Conservation (phyloP, 2,329 filamentous ascomycete species). For the Fusarium sp. region DNA sequence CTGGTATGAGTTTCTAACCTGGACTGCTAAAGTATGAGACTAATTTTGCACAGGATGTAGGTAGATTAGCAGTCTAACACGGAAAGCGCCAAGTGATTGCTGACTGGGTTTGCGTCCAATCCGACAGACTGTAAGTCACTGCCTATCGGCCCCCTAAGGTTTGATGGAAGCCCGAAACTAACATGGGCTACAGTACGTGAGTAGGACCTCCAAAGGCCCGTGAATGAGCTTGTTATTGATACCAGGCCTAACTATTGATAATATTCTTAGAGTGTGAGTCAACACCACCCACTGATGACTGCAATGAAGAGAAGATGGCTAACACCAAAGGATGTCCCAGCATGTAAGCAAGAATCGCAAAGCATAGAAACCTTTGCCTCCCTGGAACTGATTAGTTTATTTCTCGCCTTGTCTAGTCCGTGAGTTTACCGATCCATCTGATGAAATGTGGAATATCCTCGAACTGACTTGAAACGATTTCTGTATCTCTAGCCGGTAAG, state of each 20-base stretch:
- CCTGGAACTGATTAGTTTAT: neutral
- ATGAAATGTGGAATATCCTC: too few species aligned
- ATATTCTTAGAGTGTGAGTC: slow-evolving; percentile 3
- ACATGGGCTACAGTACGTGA: slow-evolving; percentile 11
- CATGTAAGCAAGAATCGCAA: neutral
- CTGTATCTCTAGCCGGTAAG: neutral
- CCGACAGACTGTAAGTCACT: slow-evolving; percentile 21
- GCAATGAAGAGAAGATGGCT: neutral
- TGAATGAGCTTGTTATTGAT: neutral
- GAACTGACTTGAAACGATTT: neutral
- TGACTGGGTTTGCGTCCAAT: neutral
- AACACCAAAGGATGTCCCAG: neutral
- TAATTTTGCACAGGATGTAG: slow-evolving; percentile 14
- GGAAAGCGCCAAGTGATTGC: neutral
- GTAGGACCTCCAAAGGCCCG: neutral
- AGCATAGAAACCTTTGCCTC: neutral
- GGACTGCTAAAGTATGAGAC: neutral
- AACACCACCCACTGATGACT: neutral
- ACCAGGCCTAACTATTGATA: neutral
- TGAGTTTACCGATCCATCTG: neutral
- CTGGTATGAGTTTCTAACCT: neutral
- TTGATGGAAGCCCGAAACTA: neutral
- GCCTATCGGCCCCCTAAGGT: too few species aligned
- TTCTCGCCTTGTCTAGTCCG: neutral
- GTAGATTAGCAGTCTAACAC: slow-evolving; percentile 1